Conservation (phyloP, 2,329 filamentous ascomycete species). For the Didymella exigua region DNA sequence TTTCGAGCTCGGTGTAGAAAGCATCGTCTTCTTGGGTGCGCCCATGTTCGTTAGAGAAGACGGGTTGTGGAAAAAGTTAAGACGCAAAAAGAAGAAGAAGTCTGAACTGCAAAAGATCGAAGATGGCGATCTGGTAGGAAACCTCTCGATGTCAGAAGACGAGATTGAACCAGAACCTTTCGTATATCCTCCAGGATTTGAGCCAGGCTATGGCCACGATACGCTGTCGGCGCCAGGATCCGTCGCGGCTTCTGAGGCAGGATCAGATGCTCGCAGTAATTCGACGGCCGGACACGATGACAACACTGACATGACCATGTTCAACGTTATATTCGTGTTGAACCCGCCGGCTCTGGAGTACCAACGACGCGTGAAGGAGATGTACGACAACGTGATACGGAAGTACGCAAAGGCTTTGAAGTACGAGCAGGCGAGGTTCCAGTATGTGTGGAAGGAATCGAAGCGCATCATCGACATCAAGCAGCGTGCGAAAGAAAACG, state of each 20-base stretch:
- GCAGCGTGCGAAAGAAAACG: constrained; percentile 76
- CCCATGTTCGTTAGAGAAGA: constrained; percentile 52
- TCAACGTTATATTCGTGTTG: constrained; percentile 93
- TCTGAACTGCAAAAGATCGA: constrained; percentile 28
- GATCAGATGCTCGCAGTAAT: constrained; percentile 49
- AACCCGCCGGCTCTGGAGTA: constrained; percentile 79
- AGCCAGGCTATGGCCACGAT: constrained; percentile 49
- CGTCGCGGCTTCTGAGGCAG: constrained; percentile 41
- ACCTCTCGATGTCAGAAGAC: constrained; percentile 25
- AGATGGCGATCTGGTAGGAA: constrained; percentile 28
- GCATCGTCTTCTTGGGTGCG: constrained; percentile 49
- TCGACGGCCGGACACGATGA: constrained; percentile 55
- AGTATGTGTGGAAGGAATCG: constrained; percentile 91
- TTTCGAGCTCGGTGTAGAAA: constrained; percentile 50
- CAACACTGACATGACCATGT: constrained; percentile 85
- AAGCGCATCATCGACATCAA: constrained; percentile 81
- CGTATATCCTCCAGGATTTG: constrained; percentile 45
- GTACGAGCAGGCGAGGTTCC: constrained; percentile 85
- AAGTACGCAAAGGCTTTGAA: constrained; percentile 92
- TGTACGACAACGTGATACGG: constrained; percentile 88
- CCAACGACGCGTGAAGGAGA: constrained; percentile 72
- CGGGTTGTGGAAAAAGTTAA: constrained; percentile 48
- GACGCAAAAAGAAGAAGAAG: constrained; percentile 39
- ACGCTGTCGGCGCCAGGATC: constrained; percentile 41
- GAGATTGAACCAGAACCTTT: constrained; percentile 36